Conservation (phyloP, 2,329 filamentous ascomycete genomes). For the Xenoacremonium recifei region DNA sequence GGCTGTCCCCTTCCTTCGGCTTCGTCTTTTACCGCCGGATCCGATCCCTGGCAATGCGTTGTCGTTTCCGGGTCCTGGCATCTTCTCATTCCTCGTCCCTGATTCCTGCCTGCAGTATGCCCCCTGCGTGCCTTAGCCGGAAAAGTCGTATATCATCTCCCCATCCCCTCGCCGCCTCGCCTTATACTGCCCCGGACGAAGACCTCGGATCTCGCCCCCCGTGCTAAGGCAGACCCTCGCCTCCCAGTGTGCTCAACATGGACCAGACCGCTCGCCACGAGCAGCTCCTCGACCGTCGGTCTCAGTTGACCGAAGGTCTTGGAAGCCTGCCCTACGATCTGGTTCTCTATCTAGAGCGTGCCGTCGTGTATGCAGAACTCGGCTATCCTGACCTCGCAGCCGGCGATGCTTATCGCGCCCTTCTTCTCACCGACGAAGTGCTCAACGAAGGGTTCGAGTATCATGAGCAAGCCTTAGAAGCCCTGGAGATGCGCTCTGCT, state of each 20-base stretch:
- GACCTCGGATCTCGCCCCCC: neutral
- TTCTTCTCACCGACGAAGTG: constrained; percentile 83
- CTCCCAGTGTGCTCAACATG: constrained; percentile 28
- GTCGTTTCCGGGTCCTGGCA: neutral
- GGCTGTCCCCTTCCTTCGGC: neutral
- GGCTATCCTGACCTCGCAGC: constrained; percentile 88
- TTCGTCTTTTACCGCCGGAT: neutral
- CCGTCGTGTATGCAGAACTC: constrained; percentile 67
- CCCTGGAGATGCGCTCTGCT: constrained; percentile 38
- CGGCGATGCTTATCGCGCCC: constrained; percentile 84
- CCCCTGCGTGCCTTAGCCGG: neutral
- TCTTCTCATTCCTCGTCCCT: neutral
- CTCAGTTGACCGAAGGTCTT: constrained; percentile 56
- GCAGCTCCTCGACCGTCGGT: constrained; percentile 52
- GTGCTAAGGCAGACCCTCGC: neutral
- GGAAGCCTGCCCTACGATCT: constrained; percentile 56
- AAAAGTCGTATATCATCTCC: too few species aligned
- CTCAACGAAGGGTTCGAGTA: constrained; percentile 79
- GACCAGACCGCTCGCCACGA: constrained; percentile 37
- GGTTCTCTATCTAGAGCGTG: constrained; percentile 67
- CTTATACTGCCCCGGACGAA: neutral
- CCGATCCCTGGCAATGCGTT: neutral
- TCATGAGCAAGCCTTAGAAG: constrained; percentile 63
- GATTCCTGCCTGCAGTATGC: neutral
- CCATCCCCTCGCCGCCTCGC: too few species aligned